Conservation (phyloP, 331 rosid species). For the Prunus yedoensis region DNA sequence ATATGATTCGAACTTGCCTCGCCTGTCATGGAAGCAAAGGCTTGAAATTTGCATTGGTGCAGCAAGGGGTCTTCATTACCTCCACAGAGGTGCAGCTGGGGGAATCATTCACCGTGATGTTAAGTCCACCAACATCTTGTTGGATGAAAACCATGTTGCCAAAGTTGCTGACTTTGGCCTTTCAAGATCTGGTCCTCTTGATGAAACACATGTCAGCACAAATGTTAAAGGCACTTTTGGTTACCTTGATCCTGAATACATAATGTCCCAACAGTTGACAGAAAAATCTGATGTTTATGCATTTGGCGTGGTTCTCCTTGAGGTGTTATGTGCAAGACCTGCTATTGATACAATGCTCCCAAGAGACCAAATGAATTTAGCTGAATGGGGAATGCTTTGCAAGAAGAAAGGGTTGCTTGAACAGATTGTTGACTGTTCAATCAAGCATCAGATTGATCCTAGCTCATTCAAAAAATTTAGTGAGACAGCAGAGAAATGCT, state of each 20-base stretch:
- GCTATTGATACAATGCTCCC: conserved; percentile 42
- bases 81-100: conserved; percentile 51
- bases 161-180: conserved; percentile 65
- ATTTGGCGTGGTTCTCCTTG: conserved; percentile 75
- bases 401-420: conserved; percentile 43
- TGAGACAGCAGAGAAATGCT: conserved; percentile 41
- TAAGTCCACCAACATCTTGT: conserved; percentile 55
- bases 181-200: conserved; percentile 42
- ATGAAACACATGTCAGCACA: conserved; percentile 58
- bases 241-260: conserved; percentile 83
- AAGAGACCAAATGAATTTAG: conserved; percentile 33
- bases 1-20: conserved; percentile 33
- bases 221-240: conserved; percentile 78
- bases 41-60: conserved; percentile 58
- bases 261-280: conserved; percentile 56
- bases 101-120: conserved; percentile 62
- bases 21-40: conserved; percentile 52
- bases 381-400: conserved; percentile 46
- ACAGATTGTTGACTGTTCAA: conserved; percentile 39
- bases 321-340: conserved; percentile 61
- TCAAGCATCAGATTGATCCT: conserved; percentile 36
- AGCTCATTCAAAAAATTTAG: conserved; percentile 43
- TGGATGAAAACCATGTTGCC: conserved; percentile 42
- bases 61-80: conserved; percentile 52
- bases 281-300: conserved; percentile 28